Percentiles rank a stretch among this genome's conserved stretches.
These are phyloP conservation scores for Simplicillium aogashimaense DNA, from an alignment of 2,329 filamentous ascomycete genomes.

Conservation along the genomic window DNA sequence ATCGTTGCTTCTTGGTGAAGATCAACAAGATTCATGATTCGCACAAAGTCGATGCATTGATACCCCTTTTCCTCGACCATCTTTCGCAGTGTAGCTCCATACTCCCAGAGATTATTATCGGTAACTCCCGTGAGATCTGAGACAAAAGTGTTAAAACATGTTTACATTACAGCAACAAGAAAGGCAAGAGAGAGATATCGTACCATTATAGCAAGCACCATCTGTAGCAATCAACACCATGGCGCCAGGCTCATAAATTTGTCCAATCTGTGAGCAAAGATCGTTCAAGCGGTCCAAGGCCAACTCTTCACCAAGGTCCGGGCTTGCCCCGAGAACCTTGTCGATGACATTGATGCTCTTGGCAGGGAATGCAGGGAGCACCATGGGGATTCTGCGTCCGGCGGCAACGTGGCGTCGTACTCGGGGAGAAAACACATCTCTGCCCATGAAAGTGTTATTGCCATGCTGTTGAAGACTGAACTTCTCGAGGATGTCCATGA, in stretches of 20 bases:
- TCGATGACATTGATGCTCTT: conserved; percentile 5
- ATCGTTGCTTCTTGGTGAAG: background rate
- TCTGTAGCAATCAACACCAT: conserved; percentile 5
- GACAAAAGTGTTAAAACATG: background rate
- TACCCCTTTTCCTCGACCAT: conserved; percentile 6
- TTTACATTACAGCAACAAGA: background rate
- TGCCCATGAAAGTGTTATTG: conserved; percentile 2
- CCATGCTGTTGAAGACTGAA: conserved; percentile 5
- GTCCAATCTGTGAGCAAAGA: conserved; percentile 2
- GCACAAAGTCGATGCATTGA: conserved; percentile 4
- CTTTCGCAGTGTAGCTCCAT: conserved; percentile 4
- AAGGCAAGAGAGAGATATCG: background rate
- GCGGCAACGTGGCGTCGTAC: conserved; percentile 4
- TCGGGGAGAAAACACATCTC: conserved; percentile 1
- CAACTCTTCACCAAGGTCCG: conserved; percentile 7
- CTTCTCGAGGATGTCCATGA: conserved; percentile 4
- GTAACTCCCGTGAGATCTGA: conserved; percentile 6
- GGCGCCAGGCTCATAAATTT: conserved; percentile 6
- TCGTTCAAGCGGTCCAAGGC: conserved; percentile 5
- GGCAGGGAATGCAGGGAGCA: conserved; percentile 6
- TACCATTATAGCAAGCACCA: conserved; percentile 7
- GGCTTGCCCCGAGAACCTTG: conserved; percentile 6
- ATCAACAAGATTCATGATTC: conserved; percentile 6
- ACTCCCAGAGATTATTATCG: conserved; percentile 6
- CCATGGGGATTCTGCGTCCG: conserved; percentile 5